Conservation (phyloP, 2,329 filamentous ascomycete genomes). For the Epichloe amarillans region DNA sequence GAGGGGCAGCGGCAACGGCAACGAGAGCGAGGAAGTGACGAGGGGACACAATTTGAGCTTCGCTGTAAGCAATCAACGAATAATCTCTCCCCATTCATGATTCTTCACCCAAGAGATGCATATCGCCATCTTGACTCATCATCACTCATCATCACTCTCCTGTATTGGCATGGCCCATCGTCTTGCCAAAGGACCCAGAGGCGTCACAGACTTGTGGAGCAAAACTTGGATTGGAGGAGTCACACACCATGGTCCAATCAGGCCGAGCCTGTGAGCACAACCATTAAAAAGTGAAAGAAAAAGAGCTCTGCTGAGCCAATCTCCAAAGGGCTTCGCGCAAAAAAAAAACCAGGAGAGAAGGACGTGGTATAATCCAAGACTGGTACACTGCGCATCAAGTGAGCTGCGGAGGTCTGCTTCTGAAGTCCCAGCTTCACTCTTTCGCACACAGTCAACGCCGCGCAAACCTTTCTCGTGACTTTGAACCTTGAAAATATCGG, state of each 20-base stretch:
- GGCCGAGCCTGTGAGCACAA: slow-evolving; percentile 1
- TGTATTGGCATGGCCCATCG: not conserved
- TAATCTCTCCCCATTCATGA: not conserved
- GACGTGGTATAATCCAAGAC: not conserved
- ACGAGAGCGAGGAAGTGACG: not conserved
- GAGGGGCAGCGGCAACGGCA: not conserved
- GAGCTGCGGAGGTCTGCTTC: not conserved
- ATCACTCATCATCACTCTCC: slow-evolving; percentile 1
- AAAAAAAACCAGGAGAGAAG: not conserved
- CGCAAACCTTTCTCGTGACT: not conserved
- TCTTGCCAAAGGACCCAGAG: slow-evolving; percentile 1
- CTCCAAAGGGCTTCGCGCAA: not conserved
- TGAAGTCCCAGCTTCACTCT: not conserved
- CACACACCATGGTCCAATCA: slow-evolving; percentile 6
- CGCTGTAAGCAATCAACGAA: slow-evolving; percentile 5
- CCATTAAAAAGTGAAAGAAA: not conserved
- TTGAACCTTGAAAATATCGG: not conserved
- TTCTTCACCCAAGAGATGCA: not conserved
- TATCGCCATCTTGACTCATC: not conserved
- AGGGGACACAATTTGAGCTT: not conserved
- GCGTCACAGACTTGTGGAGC: slow-evolving; percentile 2
- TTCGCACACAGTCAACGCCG: not conserved
- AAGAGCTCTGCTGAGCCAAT: not conserved
- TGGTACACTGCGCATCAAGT: not conserved
- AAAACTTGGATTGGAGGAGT: slow-evolving; percentile 4